A percentile compares a stretch with the other conserved stretches of the same genome.
Conservation (phyloP, 129 eudicot genomes). For the Pulicaria dysenterica region DNA sequence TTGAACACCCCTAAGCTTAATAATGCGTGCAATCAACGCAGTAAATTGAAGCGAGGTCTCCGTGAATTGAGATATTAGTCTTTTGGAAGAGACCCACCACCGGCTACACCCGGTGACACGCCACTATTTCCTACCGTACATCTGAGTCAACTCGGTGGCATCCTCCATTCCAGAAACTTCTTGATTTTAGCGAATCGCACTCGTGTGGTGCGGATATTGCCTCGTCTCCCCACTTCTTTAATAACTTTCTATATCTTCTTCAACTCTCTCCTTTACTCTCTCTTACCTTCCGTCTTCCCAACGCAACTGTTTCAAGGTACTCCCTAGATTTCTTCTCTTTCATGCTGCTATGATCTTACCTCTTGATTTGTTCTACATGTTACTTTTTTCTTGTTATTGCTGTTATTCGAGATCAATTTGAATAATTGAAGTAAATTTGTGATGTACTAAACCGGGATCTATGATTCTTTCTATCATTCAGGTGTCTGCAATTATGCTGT, state of each 20-base stretch:
- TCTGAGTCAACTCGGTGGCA: conserved; percentile 11
- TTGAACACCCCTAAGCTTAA: too few species aligned
- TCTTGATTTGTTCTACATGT: not conserved
- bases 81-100: conserved; percentile 9
- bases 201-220: conserved; percentile 1
- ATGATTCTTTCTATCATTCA: not conserved
- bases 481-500: conserved; percentile 5
- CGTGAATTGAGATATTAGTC: conserved; percentile 13
- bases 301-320: conserved; percentile 17
- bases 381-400: not conserved
- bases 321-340: not conserved
- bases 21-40: conserved; percentile 3
- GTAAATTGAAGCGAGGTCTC: not conserved
- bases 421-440: not conserved
- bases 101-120: conserved; percentile 19
- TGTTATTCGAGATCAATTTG: not conserved
- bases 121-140: conserved; percentile 18
- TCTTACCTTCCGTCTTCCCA: not conserved
- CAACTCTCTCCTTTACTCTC: not conserved
- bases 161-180: conserved; percentile 24
- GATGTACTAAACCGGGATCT: not conserved
- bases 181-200: not conserved
- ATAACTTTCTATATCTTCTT: not conserved
- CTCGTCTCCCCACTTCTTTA: conserved; percentile 13
- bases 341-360: not conserved